These are phyloP conservation scores for Carpinus viminea DNA, from an alignment of 306 rosid species.

Conservation along the genomic window DNA sequence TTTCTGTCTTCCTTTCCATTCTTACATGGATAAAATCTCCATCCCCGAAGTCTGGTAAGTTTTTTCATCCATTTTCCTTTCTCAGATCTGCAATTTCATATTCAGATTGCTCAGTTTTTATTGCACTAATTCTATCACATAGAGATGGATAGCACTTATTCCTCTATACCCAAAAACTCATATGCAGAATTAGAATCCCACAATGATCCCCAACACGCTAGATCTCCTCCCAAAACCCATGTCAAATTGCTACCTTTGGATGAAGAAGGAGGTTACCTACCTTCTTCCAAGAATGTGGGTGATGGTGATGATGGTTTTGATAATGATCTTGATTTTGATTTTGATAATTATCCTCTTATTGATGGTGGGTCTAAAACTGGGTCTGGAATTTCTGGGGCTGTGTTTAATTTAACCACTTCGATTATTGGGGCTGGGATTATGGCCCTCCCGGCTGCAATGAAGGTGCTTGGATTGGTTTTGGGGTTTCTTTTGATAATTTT, in stretches of 20 bases:
- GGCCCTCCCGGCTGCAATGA: slow-evolving; percentile 98
- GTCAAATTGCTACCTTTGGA: slow-evolving; percentile 28
- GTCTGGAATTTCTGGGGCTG: slow-evolving; percentile 81
- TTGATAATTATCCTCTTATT: slow-evolving; percentile 63
- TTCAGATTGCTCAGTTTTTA: neutral
- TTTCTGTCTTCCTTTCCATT: neutral
- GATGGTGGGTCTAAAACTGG: slow-evolving; percentile 46
- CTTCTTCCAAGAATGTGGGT: slow-evolving; percentile 44
- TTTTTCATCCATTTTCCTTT: slow-evolving; percentile 21
- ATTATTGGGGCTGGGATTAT: slow-evolving; percentile 94
- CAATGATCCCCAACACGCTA: slow-evolving; percentile 31
- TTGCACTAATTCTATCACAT: neutral
- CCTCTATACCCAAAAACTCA: slow-evolving; percentile 55
- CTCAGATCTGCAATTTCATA: slow-evolving; percentile 35
- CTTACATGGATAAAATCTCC: neutral
- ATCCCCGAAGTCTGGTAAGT: slow-evolving; percentile 29
- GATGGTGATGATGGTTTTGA: slow-evolving; percentile 36
- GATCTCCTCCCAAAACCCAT: slow-evolving; percentile 10
- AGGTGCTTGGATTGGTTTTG: slow-evolving; percentile 77
- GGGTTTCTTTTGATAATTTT: slow-evolving; percentile 69
- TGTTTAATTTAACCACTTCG: slow-evolving; percentile 82
- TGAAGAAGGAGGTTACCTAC: slow-evolving; percentile 43
- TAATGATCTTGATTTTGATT: slow-evolving; percentile 55
- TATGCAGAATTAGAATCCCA: slow-evolving; percentile 70
- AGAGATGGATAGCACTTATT: slow-evolving; percentile 54